Base-by-base conservation (phyloP, 2,329 filamentous ascomycete species). In the Penicillium glabrum region DNA sequence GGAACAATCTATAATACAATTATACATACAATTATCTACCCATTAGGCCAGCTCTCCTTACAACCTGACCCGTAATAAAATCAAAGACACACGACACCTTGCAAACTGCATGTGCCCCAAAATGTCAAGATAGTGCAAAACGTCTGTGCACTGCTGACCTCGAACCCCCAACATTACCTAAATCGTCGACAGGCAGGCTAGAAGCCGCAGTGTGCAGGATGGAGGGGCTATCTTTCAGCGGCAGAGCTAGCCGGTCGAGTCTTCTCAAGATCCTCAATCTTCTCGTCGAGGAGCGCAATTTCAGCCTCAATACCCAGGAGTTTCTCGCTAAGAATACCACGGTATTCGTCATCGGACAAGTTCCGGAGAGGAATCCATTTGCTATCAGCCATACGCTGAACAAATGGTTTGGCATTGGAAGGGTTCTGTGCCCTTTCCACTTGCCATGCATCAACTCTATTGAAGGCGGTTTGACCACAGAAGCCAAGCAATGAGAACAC, bases 271-370 rank as follows among this genome's bases (percentile, higher is more conserved):
- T 75, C 79, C 47, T 80, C 82, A 63, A 95, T 90, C 67, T 85
- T 86, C 53, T 93, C 90, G 66, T 95, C 89, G 35, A 93, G 80
- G 5, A 95, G 72, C 0, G 89, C 86, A 72, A 95, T 91, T 59
- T 93, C 89, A 1, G 85, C 89, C 62, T 95, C 88, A 3, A 93
- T 76, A 60, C 80, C 82, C 26, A 93, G 71, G 41, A 91, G 75
- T 74, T 88, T 91, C 70, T 93, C 89, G 29, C 81, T 79, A 67
- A 95, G 78, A 75, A 91, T 86, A 1, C 81, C 76, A 57, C 83
- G 82, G 68, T 95, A 95, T 64, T 95, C 86, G 26, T 88, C 82
- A 63, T 95, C 87, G 0, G 85, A 85, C 26, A 95, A 76, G 13
- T 83, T 82, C 65, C 82, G 88, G 60, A 95, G 79, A 0, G 90